phyloP scores from a whole-genome alignment of 352 stramenopile genomes.

The Pythium sukuiense region DNA sequence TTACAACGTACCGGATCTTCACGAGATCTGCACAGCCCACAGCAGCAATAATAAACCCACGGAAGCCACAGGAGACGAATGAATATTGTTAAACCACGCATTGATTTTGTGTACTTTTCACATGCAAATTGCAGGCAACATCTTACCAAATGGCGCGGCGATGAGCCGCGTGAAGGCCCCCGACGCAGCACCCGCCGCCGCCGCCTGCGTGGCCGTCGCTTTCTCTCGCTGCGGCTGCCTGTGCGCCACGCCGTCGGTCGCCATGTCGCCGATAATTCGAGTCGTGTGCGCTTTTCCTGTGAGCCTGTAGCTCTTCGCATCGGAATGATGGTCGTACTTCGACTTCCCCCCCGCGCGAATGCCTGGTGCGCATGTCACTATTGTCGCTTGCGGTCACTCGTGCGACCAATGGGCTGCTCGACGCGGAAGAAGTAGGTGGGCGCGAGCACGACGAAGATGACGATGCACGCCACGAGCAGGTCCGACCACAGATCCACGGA shows the following conservation, averaged over 20 bases:
- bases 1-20: conserved; percentile 58
- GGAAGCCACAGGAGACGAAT: background rate
- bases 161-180: conserved; percentile 67
- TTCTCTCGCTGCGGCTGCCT: conserved; percentile 16
- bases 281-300: conserved; percentile 6
- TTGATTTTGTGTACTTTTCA: conserved; percentile 12
- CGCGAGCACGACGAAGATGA: conserved; percentile 68
- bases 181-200: conserved; percentile 57
- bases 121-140: background rate
- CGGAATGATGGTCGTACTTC: conserved; percentile 10
- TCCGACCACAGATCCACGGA: conserved; percentile 48
- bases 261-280: conserved; percentile 12
- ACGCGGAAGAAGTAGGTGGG: conserved; percentile 60
- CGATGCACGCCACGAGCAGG: conserved; percentile 53
- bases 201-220: conserved; percentile 47
- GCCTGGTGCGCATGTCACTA: background rate
- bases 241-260: conserved; percentile 10
- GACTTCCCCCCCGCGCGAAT: background rate
- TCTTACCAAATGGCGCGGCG: conserved; percentile 63
- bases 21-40: conserved; percentile 46
- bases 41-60: background rate
- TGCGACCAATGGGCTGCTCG: background rate
- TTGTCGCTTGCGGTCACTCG: conserved; percentile 24
- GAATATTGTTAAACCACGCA: conserved; percentile 8
- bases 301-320: conserved; percentile 6